These are phyloP conservation scores for Rhodotorula sp. DNA, from an alignment of 1,284 basidiomycete species.

Conservation along the genomic window DNA sequence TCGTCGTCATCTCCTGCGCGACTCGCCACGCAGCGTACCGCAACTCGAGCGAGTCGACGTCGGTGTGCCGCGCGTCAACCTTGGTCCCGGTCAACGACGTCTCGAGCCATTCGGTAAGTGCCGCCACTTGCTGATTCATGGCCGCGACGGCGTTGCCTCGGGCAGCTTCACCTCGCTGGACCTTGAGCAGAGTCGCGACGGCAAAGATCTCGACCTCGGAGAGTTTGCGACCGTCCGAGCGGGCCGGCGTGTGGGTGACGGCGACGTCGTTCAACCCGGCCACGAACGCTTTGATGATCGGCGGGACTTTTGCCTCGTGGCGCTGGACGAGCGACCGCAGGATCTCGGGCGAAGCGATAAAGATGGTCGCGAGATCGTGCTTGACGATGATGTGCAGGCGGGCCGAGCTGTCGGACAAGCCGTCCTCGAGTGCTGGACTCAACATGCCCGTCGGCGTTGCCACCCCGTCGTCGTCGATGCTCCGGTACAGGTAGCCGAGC, in stretches of 20 bases:
- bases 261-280: constrained; percentile 24
- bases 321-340: not conserved
- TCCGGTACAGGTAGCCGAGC: constrained; percentile 38
- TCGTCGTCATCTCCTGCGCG: not conserved
- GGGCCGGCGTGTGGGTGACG: constrained; percentile 17
- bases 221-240: constrained; percentile 17
- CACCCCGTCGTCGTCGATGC: constrained; percentile 27
- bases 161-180: constrained; percentile 11
- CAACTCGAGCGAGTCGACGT: constrained; percentile 3
- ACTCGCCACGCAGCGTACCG: constrained; percentile 8
- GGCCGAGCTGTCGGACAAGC: not conserved
- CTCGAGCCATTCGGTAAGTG: constrained; percentile 13
- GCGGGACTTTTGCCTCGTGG: not conserved
- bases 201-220: constrained; percentile 37
- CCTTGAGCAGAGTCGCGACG: constrained; percentile 20
- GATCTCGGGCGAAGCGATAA: not conserved
- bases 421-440: not conserved
- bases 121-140: constrained; percentile 3
- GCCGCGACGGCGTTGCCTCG: constrained; percentile 5
- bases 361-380: not conserved
- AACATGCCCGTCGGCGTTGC: constrained; percentile 7
- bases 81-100: not conserved
- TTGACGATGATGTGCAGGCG: not conserved
- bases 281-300: constrained; percentile 17
- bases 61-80: not conserved